These are phyloP conservation scores for Gardenia jasminoides DNA, from an alignment of 257 asterid species.

Conservation along the genomic window DNA sequence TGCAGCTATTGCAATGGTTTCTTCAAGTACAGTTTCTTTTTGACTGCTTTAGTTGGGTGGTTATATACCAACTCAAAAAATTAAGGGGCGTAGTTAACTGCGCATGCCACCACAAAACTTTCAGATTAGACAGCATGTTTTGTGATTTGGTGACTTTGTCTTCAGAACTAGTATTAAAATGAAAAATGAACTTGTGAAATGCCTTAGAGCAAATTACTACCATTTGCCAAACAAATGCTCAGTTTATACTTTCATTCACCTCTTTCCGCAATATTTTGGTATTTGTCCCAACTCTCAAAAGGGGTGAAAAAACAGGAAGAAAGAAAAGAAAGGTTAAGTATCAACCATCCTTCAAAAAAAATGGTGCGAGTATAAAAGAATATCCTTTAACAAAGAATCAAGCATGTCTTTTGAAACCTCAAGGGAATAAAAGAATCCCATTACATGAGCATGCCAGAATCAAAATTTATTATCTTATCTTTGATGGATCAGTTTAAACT, in stretches of 20 bases:
- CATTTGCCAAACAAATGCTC: too few species aligned
- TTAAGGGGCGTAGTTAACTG: neutral
- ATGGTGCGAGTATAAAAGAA: neutral
- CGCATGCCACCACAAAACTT: conserved; percentile 2
- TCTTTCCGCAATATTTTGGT: too few species aligned
- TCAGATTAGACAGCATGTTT: conserved; percentile 1
- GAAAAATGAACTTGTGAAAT: neutral
- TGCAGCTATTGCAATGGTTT: neutral
- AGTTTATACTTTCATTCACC: too few species aligned
- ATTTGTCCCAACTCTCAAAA: neutral
- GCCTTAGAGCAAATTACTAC: neutral
- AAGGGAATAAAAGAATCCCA: conserved; percentile 6
- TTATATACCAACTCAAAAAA: conserved; percentile 10
- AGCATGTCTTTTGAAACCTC: neutral
- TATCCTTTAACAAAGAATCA: conserved; percentile 2
- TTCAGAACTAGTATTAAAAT: neutral
- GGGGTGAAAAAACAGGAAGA: too few species aligned
- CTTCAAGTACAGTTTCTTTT: conserved; percentile 6
- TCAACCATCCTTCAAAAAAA: neutral
- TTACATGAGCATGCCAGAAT: neutral
- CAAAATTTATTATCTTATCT: neutral
- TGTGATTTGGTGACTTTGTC: neutral
- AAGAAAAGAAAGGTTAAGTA: neutral
- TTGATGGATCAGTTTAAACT: neutral
- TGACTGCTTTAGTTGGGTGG: conserved; percentile 15